These are phyloP conservation scores for Pueraria montana DNA, from an alignment of 306 rosid genomes.

Conservation along the genomic window DNA sequence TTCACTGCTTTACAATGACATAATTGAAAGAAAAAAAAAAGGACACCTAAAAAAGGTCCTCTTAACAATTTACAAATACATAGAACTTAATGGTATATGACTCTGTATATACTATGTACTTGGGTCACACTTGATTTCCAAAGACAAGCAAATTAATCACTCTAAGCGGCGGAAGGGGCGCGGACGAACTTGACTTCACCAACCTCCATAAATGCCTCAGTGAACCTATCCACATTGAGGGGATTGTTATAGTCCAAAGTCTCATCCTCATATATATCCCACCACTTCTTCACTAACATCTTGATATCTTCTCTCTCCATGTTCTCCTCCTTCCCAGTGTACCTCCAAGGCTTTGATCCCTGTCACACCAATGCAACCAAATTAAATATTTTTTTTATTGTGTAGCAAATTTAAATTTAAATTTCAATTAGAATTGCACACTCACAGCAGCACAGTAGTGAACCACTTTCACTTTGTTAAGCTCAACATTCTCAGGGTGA, in stretches of 20 bases:
- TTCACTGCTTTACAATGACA: neutral
- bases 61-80: neutral
- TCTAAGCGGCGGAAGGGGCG: constrained; percentile 71
- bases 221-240: constrained; percentile 25
- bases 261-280: constrained; percentile 83
- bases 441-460: constrained; percentile 90
- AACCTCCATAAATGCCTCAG: constrained; percentile 50
- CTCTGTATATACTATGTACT: constrained; percentile 1
- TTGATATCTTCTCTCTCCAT: constrained; percentile 90
- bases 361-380: constrained; percentile 30
- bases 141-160: neutral
- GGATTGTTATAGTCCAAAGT: constrained; percentile 61
- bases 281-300: constrained; percentile 82
- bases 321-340: constrained; percentile 74
- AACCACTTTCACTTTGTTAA: constrained; percentile 78
- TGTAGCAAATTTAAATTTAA: neutral
- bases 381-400: neutral
- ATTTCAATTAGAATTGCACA: neutral
- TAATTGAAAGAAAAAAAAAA: neutral
- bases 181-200: constrained; percentile 36
- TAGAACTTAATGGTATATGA: constrained; percentile 6
- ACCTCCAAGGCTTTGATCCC: constrained; percentile 98
- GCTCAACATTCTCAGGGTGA: constrained; percentile 77
- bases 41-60: constrained; percentile 51
- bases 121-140: neutral